Evolutionary conservation across 2,329 filamentous ascomycete species (phyloP), one percentile per base, ranked within the genome.

Genomic region (Cytospora chrysosperma): DNA sequence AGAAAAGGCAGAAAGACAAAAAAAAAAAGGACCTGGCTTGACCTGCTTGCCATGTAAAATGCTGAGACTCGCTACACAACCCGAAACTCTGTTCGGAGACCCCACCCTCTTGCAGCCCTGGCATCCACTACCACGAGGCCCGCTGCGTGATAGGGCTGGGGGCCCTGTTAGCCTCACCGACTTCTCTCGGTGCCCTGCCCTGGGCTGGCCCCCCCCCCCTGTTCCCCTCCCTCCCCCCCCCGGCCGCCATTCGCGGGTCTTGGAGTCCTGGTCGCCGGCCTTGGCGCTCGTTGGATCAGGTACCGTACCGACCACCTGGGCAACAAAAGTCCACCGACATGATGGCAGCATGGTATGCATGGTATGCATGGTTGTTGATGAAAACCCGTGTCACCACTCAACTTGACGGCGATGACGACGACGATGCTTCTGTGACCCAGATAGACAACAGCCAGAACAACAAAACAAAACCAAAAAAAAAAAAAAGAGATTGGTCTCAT

Each of bases 121-220:
- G 58, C 58, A 61, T 32, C 58, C 58, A 61, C 58, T 30, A 61
- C 58, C 58, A 61, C 58, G 58, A 61, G 58, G 58, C 51, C 58
- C n/a, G 43, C 43, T 47, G 43, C 58, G 51, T 61, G 58, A 61
- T 61, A 61, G 58, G 58, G 58, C 58, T 61, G 58, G 50, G 26
- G 21, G 56, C 12, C 56, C 30, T 51, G 56, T 59, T 52, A 40
- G 47, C 24, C 56, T 59, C 24, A 59, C 56, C 56, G 56, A 59
- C 56, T 59, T 59, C 30, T 59, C 28, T 59, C 28, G 21, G 26
- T 24, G 49, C 58, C 34, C 50, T 24, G 49, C 58, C 34, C 50
- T n/a, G 47, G 52, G 50, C 34, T 54, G 19, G 56, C 28, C 15
- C 28, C 19, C n/a, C 27, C 51, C 28, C 24, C n/a, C 32, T 43